These are phyloP conservation scores for Neospermospora avenae DNA, from an alignment of 2,329 filamentous ascomycete species.

Conservation along the genomic window DNA sequence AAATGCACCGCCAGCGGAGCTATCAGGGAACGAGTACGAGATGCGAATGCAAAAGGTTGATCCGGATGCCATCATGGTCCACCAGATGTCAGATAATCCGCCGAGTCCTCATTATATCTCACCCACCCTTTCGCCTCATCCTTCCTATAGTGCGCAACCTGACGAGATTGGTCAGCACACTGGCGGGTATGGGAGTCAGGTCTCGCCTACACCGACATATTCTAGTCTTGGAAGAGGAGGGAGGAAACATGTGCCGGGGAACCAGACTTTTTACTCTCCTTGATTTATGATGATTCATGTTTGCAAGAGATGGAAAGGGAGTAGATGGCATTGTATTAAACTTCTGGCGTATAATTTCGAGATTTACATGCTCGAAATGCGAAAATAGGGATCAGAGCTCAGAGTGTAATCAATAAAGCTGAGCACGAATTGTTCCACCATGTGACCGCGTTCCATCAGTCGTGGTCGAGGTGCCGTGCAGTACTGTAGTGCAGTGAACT, in stretches of 20 bases:
- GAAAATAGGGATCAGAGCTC: too few species aligned
- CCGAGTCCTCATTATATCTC: conserved; percentile 4
- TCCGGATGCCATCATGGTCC: conserved; percentile 15
- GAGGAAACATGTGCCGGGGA: conserved; percentile 17
- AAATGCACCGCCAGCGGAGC: conserved; percentile 11
- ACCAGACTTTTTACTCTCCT: conserved; percentile 26
- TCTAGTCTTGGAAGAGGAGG: conserved; percentile 14
- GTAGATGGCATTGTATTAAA: too few species aligned
- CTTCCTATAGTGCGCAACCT: background rate
- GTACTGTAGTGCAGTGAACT: too few species aligned
- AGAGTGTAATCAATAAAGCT: too few species aligned
- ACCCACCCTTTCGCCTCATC: conserved; percentile 9
- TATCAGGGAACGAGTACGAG: conserved; percentile 7
- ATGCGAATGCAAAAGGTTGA: conserved; percentile 10
- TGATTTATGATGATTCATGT: conserved; percentile 11
- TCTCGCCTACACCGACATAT: conserved; percentile 22
- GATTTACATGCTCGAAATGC: too few species aligned
- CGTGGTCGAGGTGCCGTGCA: too few species aligned
- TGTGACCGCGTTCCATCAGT: too few species aligned
- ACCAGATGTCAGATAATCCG: conserved; percentile 2
- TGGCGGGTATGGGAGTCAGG: conserved; percentile 6
- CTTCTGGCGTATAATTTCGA: too few species aligned
- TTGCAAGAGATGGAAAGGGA: too few species aligned
- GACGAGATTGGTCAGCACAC: background rate
- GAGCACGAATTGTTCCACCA: too few species aligned